These are phyloP conservation scores for Butyriboletus loyo DNA, from an alignment of 768 basidiomycete genomes.

Conservation along the genomic window DNA sequence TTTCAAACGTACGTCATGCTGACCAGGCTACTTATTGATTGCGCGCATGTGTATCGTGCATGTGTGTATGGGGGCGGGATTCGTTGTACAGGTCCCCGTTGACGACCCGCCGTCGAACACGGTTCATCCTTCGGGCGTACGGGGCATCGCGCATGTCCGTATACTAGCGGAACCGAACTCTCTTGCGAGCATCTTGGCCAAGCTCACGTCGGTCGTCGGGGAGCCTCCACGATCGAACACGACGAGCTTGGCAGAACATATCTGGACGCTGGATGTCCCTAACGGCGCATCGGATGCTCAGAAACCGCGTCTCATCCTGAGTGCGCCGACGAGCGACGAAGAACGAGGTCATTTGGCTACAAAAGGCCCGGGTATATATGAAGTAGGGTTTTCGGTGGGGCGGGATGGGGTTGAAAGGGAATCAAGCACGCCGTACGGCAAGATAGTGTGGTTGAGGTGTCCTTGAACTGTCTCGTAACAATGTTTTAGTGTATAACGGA, in stretches of 20 bases:
- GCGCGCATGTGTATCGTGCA: not conserved
- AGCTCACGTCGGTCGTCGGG: constrained; percentile 51
- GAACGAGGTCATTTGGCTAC: constrained; percentile 33
- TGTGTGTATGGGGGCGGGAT: no score
- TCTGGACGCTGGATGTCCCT: constrained; percentile 45
- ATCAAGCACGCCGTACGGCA: constrained; percentile 47
- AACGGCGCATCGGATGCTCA: not conserved
- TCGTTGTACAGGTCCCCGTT: constrained; percentile 43
- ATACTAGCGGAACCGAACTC: constrained; percentile 35
- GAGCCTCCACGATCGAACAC: constrained; percentile 30
- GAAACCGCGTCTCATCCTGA: constrained; percentile 35
- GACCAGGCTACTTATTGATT: not conserved
- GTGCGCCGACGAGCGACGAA: constrained; percentile 34
- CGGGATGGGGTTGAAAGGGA: constrained; percentile 29
- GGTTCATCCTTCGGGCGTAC: constrained; percentile 48
- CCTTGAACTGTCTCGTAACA: not conserved
- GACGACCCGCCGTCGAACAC: constrained; percentile 42
- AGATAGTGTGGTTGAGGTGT: constrained; percentile 40
- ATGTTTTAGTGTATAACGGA: not conserved
- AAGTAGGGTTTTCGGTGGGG: constrained; percentile 49
- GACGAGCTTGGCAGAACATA: constrained; percentile 20
- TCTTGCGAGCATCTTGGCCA: constrained; percentile 32
- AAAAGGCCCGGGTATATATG: constrained; percentile 43
- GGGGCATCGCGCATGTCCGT: constrained; percentile 48
- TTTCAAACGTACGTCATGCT: not conserved